Base-by-base conservation (phyloP, 2,329 filamentous ascomycete genomes). In the Biscogniauxia sp. region DNA sequence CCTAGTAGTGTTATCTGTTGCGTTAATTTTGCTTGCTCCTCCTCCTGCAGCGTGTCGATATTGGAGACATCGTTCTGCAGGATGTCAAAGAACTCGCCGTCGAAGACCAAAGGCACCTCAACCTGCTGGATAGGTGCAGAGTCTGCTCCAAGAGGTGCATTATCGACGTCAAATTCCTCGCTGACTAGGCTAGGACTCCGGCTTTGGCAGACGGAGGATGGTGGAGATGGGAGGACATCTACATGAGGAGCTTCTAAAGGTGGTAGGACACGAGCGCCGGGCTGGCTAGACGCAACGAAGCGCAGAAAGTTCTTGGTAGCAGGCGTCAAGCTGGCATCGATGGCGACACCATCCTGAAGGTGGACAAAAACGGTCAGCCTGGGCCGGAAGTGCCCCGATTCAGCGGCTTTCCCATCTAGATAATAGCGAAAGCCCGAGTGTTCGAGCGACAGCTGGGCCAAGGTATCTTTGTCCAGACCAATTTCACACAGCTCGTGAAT, bases 1-100 rank as follows among this genome's bases (percentile, higher is more conserved):
- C 90, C 89, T 0, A 96, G 80, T 6, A 79, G 75, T 25, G 80
- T 76, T 56, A 96, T 89, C 61, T 91, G 82, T 4, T 74, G 71
- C 53, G 82, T 84, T 70, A 96, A 82, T 51, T 81, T 80, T 61
- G 80, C 78, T 68, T 89, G 83, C 72, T 96, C 90, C 51, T 82
- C 77, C 45, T 80, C 78, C 64, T 93, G 90, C 3, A 96, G 78
- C 0, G 79, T 78, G 64, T 91, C 90, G 2, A 96, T 79, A 52
- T 84, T 84, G 20, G 82, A 83, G 17, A 96, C 83, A 70, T 94
- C 90, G 51, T 80, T 84, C 68, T 90, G 87, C 7, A 96, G 82
- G 50, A 90, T 85, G 26, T 86, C 82, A 74, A 96, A 96, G 74
- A 96, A 96, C 70, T 93, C 86, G 20, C 83, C 82, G 69, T 95